Evolutionary conservation across 169 alveolate species (phyloP), one percentile per base, ranked within the genome.

Genomic region (Plasmodium blacklocki): DNA sequence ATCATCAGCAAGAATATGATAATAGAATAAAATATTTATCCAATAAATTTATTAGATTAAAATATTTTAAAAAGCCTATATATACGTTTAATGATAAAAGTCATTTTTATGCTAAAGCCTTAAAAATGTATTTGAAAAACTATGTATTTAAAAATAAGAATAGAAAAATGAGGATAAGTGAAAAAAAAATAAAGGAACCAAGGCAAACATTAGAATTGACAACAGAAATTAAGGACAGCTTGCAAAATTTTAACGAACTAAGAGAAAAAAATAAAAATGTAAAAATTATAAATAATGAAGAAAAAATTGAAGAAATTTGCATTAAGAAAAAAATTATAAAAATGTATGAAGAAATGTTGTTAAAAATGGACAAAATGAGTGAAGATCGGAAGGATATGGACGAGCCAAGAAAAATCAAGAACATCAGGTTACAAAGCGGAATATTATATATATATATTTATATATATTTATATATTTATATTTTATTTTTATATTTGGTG

Each of bases 301-400:
- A 50, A 2, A 78, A 66, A 78, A 78, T 78, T 11, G 89, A 78
- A 64, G 89, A 78, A 49, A 78, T 78, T 5, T 78, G 78, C 29
- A 18, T 26, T 19, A 78, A 78, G 58, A 78, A 78, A 23, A 78
- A 78, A 52, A 78, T 78, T 18, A 64, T 78, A 59, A 63, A 78
- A 49, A 78, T 78, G 89, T 78, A 78, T 39, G 89, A 78, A 19
- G 32, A 32, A 9, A 59, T 78, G 11, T 32, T 78, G 18, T 67
- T 76, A 18, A 62, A 78, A 26, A 12, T 78, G 8, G 78, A 78
- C 14, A 52, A 78, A 19, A 14, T 64, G 71, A 71, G 18, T 11
- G 54, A 64, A 21, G 63, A 9, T 9, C 19, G 14, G 23, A 50
- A 47, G 32, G 58, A 39, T 8, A 47, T 8, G 49, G 18, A 0